Percentiles rank a stretch among this genome's conserved stretches.
Evolutionary conservation across 192 early-diverging fungal genomes (phyloP).

Genomic region (Entophlyctis luteolus): DNA sequence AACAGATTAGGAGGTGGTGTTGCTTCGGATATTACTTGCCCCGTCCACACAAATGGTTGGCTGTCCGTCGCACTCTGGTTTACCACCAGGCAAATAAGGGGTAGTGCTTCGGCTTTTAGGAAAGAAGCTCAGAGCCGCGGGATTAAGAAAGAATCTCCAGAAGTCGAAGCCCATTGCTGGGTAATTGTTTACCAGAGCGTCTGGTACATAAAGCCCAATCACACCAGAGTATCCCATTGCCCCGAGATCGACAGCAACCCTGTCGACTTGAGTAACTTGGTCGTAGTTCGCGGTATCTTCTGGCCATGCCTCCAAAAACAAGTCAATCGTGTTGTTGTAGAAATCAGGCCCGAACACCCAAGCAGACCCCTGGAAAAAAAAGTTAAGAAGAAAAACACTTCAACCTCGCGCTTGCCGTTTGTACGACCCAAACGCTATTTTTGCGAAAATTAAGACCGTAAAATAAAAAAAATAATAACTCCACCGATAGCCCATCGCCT

Average conservation of each 20-base stretch:
- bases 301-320: constrained; percentile 12
- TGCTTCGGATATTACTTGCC: background rate
- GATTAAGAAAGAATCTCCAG: constrained; percentile 23
- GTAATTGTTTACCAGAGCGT: background rate
- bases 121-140: constrained; percentile 1
- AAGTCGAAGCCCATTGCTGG: constrained; percentile 21
- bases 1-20: too few relatives aligned
- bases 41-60: constrained; percentile 5
- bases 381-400: background rate
- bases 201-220: constrained; percentile 23
- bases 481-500: constrained; percentile 11
- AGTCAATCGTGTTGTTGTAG: background rate
- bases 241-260: background rate
- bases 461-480: background rate
- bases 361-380: background rate
- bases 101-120: background rate
- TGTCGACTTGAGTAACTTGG: constrained; percentile 12
- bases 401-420: background rate
- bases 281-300: constrained; percentile 6
- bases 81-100: background rate
- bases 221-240: constrained; percentile 19
- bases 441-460: background rate
- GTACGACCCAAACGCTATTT: background rate
- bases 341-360: background rate
- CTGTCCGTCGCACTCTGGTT: background rate